These are phyloP conservation scores for Chaetoceros tenuissimus DNA, from an alignment of 108 stramenopile genomes.

Conservation along the genomic window DNA sequence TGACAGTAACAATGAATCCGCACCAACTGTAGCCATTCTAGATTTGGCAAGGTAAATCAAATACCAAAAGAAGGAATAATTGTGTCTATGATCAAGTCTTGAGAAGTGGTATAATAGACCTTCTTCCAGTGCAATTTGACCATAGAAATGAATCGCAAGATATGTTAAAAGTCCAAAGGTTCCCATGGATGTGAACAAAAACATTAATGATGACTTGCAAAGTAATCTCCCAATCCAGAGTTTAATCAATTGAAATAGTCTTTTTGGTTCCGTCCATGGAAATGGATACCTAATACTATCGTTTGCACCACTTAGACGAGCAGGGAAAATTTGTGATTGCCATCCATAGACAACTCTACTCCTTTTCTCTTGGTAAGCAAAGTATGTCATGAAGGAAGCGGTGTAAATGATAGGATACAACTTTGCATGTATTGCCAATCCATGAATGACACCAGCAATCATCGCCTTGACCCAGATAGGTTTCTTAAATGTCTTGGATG, in stretches of 20 bases:
- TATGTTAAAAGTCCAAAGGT: constrained; percentile 52
- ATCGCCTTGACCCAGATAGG: constrained; percentile 14
- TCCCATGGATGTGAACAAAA: constrained; percentile 45
- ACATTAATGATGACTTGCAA: constrained; percentile 29
- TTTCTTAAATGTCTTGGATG: constrained; percentile 1
- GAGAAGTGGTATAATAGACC: constrained; percentile 92
- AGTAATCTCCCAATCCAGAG: constrained; percentile 29
- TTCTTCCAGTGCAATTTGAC: constrained; percentile 67
- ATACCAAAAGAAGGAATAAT: constrained; percentile 63
- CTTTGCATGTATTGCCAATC: constrained; percentile 76
- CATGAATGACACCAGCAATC: constrained; percentile 64
- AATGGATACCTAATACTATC: constrained; percentile 19
- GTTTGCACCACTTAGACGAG: not conserved
- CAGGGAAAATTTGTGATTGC: not conserved
- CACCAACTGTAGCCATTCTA: constrained; percentile 7
- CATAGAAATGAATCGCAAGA: constrained; percentile 53
- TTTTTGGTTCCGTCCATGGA: constrained; percentile 13
- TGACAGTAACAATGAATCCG: constrained; percentile 4
- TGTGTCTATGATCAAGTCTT: constrained; percentile 86
- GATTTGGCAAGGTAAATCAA: constrained; percentile 85
- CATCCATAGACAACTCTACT: not conserved
- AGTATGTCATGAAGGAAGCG: constrained; percentile 58
- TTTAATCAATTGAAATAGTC: constrained; percentile 15
- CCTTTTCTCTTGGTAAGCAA: constrained; percentile 25
- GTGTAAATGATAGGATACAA: constrained; percentile 85